Base-by-base conservation (phyloP, 495 filamentous ascomycete genomes). In the Platismatia glauca region DNA sequence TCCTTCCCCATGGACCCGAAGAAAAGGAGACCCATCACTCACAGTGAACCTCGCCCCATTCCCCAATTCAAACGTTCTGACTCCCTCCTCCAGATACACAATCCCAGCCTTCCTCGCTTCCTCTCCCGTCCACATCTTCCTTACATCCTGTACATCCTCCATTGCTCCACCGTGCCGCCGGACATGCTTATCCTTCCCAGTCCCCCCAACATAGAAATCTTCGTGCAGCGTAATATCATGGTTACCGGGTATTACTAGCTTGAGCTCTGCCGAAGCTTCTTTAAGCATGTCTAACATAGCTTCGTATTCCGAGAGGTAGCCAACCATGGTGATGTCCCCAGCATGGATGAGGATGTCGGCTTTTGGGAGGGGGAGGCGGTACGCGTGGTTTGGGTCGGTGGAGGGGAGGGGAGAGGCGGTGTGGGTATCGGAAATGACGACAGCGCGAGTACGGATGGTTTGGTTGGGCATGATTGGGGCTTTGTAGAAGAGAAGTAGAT, bases 231-330 rank as follows among this genome's bases (percentile, higher is more conserved):
- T 82, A 60, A 88, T 80, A 69, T 93, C 89, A 72, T 92, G 89
- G 71, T 93, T 92, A 0, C 89, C 89, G 2, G 89, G 83, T 58
- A 95, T 90, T 39, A 92, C 83, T 41, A 95, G 73, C 64, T 92
- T 95, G 8, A 91, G 72, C 24, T 85, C 81, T 0, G 89, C 88
- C 9, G 82, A 67, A 53, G 84, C 79, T 0, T 62, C 64, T 8
- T 70, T 70, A 22, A 94, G 75, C 67, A 87, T 78, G 3, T 74
- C 55, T 34, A 90, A 65, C 22, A 77, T 74, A 4, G 65, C 55
- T 18, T 75, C 68, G 65, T 86, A 85, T 69, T 90, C 82, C 43
- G 68, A 50, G 7, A 79, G 56, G 18, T 77, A 77, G 7, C 87
- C 88, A 55, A 80, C 72, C 63, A 78, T 80, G 7, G 89, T 92